phyloP scores from a whole-genome alignment of 2,329 filamentous ascomycete species.

The Exserohilum turcica region DNA sequence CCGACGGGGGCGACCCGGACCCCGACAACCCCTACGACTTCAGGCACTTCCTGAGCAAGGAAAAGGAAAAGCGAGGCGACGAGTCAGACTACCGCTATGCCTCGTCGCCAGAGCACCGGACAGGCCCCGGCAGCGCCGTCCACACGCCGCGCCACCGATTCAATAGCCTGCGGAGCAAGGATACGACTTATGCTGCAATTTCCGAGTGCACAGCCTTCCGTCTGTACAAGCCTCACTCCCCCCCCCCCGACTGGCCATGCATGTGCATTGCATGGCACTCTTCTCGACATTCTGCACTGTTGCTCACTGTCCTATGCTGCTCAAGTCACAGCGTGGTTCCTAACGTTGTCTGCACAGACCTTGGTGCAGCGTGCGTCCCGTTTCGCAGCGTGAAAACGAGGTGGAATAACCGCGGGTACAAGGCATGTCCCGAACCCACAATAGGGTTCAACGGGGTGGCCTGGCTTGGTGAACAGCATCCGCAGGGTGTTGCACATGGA shows the following conservation, averaged over 20 bases:
- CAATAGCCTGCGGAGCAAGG: not conserved
- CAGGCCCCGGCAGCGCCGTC: slow-evolving; percentile 35
- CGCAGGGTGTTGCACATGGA: not conserved
- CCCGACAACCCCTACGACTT: slow-evolving; percentile 56
- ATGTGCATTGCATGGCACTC: too few species aligned
- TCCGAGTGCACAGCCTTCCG: not conserved
- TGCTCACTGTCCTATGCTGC: too few species aligned
- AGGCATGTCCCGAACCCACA: too few species aligned
- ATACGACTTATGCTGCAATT: not conserved
- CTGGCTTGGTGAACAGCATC: not conserved
- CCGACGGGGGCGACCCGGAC: slow-evolving; percentile 47
- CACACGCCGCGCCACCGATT: slow-evolving; percentile 31
- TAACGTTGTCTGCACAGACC: too few species aligned
- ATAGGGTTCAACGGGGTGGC: not conserved
- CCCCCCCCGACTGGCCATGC: too few species aligned
- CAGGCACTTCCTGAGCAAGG: slow-evolving; percentile 51
- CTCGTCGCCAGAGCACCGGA: slow-evolving; percentile 37
- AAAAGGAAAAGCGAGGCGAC: slow-evolving; percentile 39
- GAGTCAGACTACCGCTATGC: slow-evolving; percentile 37
- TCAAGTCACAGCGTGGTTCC: too few species aligned
- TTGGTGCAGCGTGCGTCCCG: too few species aligned
- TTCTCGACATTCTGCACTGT: too few species aligned
- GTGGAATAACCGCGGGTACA: too few species aligned
- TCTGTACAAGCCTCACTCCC: not conserved
- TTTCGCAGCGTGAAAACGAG: too few species aligned